These are phyloP conservation scores for Dothiorella sarmentorum DNA, from an alignment of 2,329 filamentous ascomycete species.

Conservation along the genomic window DNA sequence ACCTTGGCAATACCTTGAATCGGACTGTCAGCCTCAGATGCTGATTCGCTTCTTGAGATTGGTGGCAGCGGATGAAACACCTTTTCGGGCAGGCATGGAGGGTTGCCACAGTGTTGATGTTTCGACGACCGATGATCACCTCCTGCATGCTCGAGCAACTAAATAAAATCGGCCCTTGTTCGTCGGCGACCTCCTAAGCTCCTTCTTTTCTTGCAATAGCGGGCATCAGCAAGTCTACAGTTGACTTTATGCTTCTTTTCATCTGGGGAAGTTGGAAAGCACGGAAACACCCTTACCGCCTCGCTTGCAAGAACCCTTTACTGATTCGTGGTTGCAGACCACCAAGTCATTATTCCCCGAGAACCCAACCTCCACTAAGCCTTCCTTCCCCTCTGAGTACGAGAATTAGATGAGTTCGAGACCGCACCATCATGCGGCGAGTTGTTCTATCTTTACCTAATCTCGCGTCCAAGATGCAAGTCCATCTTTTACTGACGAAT, in stretches of 20 bases:
- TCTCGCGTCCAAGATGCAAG: background rate
- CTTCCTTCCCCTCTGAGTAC: background rate
- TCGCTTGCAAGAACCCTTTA: background rate
- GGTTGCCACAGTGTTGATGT: slow-evolving; percentile 3
- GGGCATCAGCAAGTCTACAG: background rate
- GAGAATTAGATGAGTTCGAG: background rate
- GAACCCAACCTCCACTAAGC: background rate
- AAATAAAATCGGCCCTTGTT: background rate
- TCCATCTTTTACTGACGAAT: background rate
- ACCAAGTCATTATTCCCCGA: background rate
- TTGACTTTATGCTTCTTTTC: background rate
- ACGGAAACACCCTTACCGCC: background rate
- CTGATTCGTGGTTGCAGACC: slow-evolving; percentile 2
- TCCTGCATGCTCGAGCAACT: background rate
- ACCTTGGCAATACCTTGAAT: slow-evolving; percentile 8
- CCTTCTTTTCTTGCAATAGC: slow-evolving; percentile 4
- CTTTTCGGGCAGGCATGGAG: background rate
- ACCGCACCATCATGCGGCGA: too few species aligned
- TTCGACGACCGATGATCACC: background rate
- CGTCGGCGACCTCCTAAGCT: slow-evolving; percentile 12
- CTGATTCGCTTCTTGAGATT: background rate
- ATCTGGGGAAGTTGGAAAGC: background rate
- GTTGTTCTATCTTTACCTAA: background rate
- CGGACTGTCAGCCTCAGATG: background rate
- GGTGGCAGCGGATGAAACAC: background rate